Evolutionary conservation across 2,329 filamentous ascomycete species (phyloP).

Genomic region (Neofusicoccum ribis): DNA sequence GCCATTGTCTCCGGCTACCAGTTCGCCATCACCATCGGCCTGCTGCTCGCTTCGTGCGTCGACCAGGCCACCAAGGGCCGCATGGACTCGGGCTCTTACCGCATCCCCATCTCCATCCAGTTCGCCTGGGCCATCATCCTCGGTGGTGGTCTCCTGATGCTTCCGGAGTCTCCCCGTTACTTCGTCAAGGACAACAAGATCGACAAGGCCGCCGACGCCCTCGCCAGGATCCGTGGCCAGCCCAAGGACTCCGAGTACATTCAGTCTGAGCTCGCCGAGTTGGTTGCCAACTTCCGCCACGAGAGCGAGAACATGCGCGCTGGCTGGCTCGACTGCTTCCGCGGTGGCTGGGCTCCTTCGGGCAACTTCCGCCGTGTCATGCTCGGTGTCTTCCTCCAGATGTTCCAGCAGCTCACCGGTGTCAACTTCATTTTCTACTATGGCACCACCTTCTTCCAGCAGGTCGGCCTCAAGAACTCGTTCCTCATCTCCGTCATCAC

Average conservation of each 20-base stretch:
- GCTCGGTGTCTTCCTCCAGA: slow-evolving; percentile 50
- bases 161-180: slow-evolving; percentile 85
- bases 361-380: slow-evolving; percentile 52
- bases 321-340: slow-evolving; percentile 68
- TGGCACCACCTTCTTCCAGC: slow-evolving; percentile 81
- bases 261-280: slow-evolving; percentile 77
- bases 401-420: slow-evolving; percentile 67
- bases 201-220: slow-evolving; percentile 61
- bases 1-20: slow-evolving; percentile 71
- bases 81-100: slow-evolving; percentile 60
- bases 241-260: slow-evolving; percentile 71
- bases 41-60: slow-evolving; percentile 73
- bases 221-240: slow-evolving; percentile 74
- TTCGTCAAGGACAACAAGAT: slow-evolving; percentile 77
- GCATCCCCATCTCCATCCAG: slow-evolving; percentile 79
- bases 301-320: slow-evolving; percentile 47
- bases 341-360: slow-evolving; percentile 54
- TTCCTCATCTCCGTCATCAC: slow-evolving; percentile 86
- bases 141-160: slow-evolving; percentile 67
- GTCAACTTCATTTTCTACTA: slow-evolving; percentile 77
- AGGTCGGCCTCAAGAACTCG: slow-evolving; percentile 70
- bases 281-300: slow-evolving; percentile 72
- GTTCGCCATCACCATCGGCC: slow-evolving; percentile 78
- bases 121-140: slow-evolving; percentile 80
- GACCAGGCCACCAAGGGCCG: slow-evolving; percentile 69